Base-by-base conservation (phyloP, 345 rosid species). In the Aquilaria malaccensis region DNA sequence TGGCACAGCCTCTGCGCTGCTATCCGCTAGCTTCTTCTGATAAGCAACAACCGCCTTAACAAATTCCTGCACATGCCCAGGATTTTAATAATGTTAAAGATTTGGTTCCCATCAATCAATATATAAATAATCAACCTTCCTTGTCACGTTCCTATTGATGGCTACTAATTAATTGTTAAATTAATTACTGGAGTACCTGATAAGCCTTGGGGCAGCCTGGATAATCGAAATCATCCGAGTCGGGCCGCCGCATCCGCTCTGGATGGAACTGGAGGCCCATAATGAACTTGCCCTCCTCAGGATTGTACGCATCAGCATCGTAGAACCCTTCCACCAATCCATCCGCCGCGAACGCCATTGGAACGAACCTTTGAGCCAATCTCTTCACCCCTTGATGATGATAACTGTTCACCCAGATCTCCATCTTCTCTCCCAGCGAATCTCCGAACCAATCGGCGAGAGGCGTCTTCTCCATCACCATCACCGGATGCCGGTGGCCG, bases 191-290 rank as follows among this genome's bases (percentile, higher is more conserved):
- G 55, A 59, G 13, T 50, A 89, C 97, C 92, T 83, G 87, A 69
- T 91, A 91, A 66, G 91, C 89, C 43, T 64, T 56, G 7, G 89
- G 86, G 72, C 97, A 91, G 13, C 97, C 97, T 0, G 91, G 85
- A 70, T 83, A 80, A 74, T 88, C 89, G 22, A 91, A 85, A 56
- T 83, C 81, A 2, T 85, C 86, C 0, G 79, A 55, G 52, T 76
- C 81, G 0, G 81, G 69, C 14, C 53, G 70, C 67, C 94, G 73
- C 96, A 88, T 91, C 61, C 96, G 65, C 72, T 91, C 96, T 0
- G 97, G 96, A 76, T 88, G 97, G 57, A 91, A 91, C 63, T 91
- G 97, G 14, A 91, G 78, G 11, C 97, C 97, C 85, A 91, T 80
- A 30, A 88, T 67, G 55, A 88, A 91, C 71, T 85, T 88, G 13